Conservation (phyloP, 176 grass and related monocot species). For the Ensete ventricosum region DNA sequence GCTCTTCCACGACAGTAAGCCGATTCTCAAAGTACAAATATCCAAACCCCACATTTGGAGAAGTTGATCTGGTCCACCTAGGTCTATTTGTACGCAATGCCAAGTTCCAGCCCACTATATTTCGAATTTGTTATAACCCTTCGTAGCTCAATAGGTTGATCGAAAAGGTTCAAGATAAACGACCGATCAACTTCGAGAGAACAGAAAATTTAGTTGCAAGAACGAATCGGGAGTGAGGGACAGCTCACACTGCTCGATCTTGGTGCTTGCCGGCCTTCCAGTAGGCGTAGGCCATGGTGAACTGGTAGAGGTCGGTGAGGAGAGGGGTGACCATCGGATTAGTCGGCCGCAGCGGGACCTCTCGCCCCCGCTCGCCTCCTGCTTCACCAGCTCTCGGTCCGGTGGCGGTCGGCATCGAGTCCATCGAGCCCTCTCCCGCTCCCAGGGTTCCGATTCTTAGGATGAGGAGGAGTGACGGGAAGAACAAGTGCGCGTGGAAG, state of each 20-base stretch:
- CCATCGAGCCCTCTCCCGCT: not conserved
- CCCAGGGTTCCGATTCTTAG: not conserved
- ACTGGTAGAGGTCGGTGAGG: conserved; percentile 96
- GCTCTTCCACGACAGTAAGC: too few species aligned
- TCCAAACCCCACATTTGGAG: too few species aligned
- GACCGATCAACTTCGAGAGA: not conserved
- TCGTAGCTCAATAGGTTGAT: not conserved
- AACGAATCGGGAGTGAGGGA: too few species aligned
- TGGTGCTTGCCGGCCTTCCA: conserved; percentile 97
- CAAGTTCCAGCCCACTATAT: too few species aligned
- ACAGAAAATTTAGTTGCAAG: not conserved
- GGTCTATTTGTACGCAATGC: too few species aligned
- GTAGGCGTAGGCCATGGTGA: conserved; percentile 98
- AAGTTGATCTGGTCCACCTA: too few species aligned
- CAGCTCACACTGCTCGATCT: conserved; percentile 68
- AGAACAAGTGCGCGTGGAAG: too few species aligned
- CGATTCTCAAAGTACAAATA: too few species aligned
- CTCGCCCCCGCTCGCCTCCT: not conserved
- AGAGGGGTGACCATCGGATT: conserved; percentile 92
- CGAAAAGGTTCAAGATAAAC: not conserved
- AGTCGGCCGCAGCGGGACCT: conserved; percentile 34
- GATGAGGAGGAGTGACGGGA: not conserved
- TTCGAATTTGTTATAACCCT: too few species aligned
- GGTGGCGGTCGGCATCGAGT: conserved; percentile 24
- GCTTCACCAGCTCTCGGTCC: conserved; percentile 35